These are phyloP conservation scores for Boletus vermiculosoides DNA, from an alignment of 768 basidiomycete species.

Conservation along the genomic window DNA sequence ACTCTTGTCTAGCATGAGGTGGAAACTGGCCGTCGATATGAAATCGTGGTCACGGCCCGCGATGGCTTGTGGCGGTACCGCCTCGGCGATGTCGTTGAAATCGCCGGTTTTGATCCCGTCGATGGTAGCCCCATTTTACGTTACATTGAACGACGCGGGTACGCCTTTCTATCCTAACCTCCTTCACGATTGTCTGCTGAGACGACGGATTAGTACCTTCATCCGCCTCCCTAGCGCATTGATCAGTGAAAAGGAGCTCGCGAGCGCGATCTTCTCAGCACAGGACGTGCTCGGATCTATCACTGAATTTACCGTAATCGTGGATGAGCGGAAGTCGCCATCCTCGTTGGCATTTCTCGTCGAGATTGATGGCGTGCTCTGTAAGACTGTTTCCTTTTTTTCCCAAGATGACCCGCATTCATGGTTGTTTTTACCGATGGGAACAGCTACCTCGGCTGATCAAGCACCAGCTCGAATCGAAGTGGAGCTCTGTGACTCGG, in stretches of 20 bases:
- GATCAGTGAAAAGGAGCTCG: slow-evolving; percentile 16
- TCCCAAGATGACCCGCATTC: not conserved
- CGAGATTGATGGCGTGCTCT: slow-evolving; percentile 11
- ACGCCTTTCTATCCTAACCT: not conserved
- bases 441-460: not conserved
- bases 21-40: slow-evolving; percentile 15
- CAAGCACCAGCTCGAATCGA: slow-evolving; percentile 6
- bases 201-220: slow-evolving; percentile 4
- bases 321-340: slow-evolving; percentile 11
- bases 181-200: not conserved
- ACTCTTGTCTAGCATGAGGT: slow-evolving; percentile 15
- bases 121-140: slow-evolving; percentile 22
- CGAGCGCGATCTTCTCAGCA: slow-evolving; percentile 10
- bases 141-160: slow-evolving; percentile 23
- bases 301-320: slow-evolving; percentile 18
- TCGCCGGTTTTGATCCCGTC: slow-evolving; percentile 15
- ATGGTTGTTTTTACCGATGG: not conserved
- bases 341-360: slow-evolving; percentile 8
- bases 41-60: slow-evolving; percentile 19
- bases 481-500: slow-evolving; percentile 3
- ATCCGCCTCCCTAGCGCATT: not conserved
- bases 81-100: slow-evolving; percentile 21
- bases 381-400: not conserved
- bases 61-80: slow-evolving; percentile 27
- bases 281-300: slow-evolving; percentile 12